These are phyloP conservation scores for Penstemon newberryi DNA, from an alignment of 257 asterid genomes.

Conservation along the genomic window DNA sequence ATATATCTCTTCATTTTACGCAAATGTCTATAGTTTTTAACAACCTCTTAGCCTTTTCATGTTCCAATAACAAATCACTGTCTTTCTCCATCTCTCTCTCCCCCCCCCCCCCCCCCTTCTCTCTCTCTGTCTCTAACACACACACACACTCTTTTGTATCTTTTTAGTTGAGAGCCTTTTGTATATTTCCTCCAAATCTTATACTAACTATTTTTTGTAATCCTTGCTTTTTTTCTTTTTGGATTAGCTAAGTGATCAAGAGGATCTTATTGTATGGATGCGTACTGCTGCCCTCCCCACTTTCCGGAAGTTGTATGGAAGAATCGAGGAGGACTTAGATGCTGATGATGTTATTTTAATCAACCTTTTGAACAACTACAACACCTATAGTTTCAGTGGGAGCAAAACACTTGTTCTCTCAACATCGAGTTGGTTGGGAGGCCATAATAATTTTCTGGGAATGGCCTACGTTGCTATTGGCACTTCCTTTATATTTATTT, in stretches of 20 bases:
- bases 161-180: conserved; percentile 8
- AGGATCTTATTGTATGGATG: conserved; percentile 85
- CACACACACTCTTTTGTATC: neutral
- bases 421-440: conserved; percentile 73
- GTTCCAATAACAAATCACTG: too few relatives aligned
- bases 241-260: conserved; percentile 67
- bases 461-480: conserved; percentile 60
- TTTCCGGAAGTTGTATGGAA: conserved; percentile 72
- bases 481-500: conserved; percentile 42
- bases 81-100: too few relatives aligned
- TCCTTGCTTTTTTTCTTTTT: conserved; percentile 4
- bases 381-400: conserved; percentile 77
- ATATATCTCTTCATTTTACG: neutral
- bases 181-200: conserved; percentile 13
- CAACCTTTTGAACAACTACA: conserved; percentile 64
- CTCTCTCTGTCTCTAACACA: too few relatives aligned
- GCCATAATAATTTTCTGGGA: conserved; percentile 65
- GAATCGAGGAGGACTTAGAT: conserved; percentile 63
- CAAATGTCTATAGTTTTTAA: too few relatives aligned
- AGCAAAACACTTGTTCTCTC: conserved; percentile 70
- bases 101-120: too few relatives aligned
- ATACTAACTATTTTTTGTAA: conserved; percentile 4
- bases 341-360: conserved; percentile 50
- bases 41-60: too few relatives aligned
- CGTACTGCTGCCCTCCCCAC: conserved; percentile 73